Evolutionary conservation across 768 basidiomycete genomes (phyloP).

Genomic region (Suillus discolor): DNA sequence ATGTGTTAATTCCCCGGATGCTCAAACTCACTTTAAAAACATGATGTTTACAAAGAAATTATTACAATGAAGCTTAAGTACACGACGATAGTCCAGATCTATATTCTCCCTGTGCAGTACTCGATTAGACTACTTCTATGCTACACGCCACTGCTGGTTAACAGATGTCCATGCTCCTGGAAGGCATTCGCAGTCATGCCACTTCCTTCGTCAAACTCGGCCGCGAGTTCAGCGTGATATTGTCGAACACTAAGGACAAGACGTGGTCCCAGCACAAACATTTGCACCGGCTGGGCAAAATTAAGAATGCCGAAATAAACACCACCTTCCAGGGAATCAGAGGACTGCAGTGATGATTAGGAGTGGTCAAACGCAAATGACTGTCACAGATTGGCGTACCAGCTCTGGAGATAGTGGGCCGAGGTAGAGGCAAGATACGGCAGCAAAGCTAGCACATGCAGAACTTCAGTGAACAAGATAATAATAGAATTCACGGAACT

Average conservation of each 20-base stretch:
- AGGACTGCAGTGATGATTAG: not conserved
- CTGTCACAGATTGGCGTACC: not conserved
- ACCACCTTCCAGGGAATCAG: not conserved
- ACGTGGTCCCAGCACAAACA: constrained; percentile 1
- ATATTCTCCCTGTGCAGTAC: not conserved
- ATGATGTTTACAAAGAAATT: too few relatives aligned
- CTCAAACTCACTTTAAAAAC: too few relatives aligned
- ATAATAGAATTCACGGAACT: not conserved
- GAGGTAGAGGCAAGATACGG: not conserved
- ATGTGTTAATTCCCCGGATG: too few relatives aligned
- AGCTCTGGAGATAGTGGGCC: not conserved
- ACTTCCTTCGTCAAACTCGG: not conserved
- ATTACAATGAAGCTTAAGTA: not conserved
- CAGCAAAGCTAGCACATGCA: not conserved
- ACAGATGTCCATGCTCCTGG: not conserved
- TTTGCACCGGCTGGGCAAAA: not conserved
- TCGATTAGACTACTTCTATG: not conserved
- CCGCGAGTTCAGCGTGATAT: not conserved
- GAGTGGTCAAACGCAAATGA: not conserved
- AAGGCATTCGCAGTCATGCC: not conserved
- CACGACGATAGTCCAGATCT: not conserved
- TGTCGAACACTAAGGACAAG: not conserved
- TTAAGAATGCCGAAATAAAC: not conserved
- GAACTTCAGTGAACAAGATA: not conserved
- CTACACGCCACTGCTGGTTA: not conserved